Evolutionary conservation across 176 grass and related monocot species (phyloP), one percentile per base, ranked within the genome.

Genomic region (Oryza glumipatula): DNA sequence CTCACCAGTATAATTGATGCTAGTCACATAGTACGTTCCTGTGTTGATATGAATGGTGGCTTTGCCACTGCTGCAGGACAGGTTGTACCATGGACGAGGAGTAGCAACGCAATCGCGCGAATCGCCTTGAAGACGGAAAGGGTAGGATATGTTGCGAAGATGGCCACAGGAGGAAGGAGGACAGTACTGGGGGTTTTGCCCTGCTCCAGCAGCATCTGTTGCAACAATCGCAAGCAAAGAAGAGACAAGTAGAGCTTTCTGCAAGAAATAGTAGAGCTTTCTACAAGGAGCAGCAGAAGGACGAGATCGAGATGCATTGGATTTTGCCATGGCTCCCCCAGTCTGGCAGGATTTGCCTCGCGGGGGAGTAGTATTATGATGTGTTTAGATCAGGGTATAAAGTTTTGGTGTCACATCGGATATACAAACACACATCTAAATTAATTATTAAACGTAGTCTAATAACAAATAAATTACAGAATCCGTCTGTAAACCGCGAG

Each of bases 81-180:
- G 48, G 36, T 83, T 61, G 11, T 79, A 80, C 0, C 36, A 33
- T 13, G 33, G 61, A n/a, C 19, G 54, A 60, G 54, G 54, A 60
- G 17, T 9, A 60, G 3, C 9, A 4, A 75, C 83, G 6, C 87
- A 92, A 1, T 7, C 1, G 1, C 30, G 7, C 36, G 78, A 51
- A 83, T 92, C 83, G 2, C 19, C 73, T 71, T 9, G 26, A 52
- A 48, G 76, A 16, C 67, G 72, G 36, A 88, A 93, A 9, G 91
- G 88, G 7, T 8, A 45, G 0, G 8, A 17, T 24, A 94, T 21
- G 6, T 69, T 0, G 0, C 43, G 8, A 21, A 89, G 68, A 78
- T 6, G 22, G 0, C 84, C 89, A 9, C 89, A 94, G 0, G 80
- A 89, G 79, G 87, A 94, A 9, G 70, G 23, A 72, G 21, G 70